Evolutionary conservation across 2,329 filamentous ascomycete genomes (phyloP).

Genomic region (Botrytis tulipae): DNA sequence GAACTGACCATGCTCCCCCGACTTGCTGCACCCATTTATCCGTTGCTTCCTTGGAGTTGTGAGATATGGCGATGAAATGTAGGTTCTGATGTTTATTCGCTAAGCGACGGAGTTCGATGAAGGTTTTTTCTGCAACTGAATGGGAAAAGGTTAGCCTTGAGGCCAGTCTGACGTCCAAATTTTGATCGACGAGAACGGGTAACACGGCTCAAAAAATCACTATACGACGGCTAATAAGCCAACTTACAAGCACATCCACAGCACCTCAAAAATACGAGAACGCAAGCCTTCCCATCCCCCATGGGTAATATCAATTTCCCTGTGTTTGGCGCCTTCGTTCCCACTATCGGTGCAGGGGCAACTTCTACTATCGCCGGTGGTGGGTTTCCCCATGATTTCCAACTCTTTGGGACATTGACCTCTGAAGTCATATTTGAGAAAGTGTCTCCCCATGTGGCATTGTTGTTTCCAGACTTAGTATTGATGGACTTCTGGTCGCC

Average conservation of each 20-base stretch:
- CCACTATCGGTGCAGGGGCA: slow-evolving; percentile 29
- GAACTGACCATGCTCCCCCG: slow-evolving; percentile 46
- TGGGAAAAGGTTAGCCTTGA: background rate
- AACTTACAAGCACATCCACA: slow-evolving; percentile 72
- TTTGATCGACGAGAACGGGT: background rate
- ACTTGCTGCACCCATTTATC: slow-evolving; percentile 41
- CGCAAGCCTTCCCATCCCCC: slow-evolving; percentile 51
- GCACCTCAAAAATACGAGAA: slow-evolving; percentile 68
- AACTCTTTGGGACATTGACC: slow-evolving; percentile 31
- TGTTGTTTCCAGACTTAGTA: slow-evolving; percentile 20
- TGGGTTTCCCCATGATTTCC: slow-evolving; percentile 37
- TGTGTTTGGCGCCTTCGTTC: slow-evolving; percentile 30
- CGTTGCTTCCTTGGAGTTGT: slow-evolving; percentile 58
- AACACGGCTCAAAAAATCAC: background rate
- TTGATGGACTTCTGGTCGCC: slow-evolving; percentile 24
- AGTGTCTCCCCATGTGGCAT: slow-evolving; percentile 32
- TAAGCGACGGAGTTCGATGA: slow-evolving; percentile 53
- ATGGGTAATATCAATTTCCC: slow-evolving; percentile 43
- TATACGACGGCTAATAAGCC: background rate
- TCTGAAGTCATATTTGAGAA: slow-evolving; percentile 31
- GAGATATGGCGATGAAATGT: slow-evolving; percentile 61
- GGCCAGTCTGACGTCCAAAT: background rate
- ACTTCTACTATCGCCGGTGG: slow-evolving; percentile 33
- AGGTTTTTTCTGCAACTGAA: slow-evolving; percentile 67
- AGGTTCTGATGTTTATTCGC: slow-evolving; percentile 53